A percentile compares a stretch with the other conserved stretches of the same genome.
These are phyloP conservation scores for Boletus subparvulus DNA, from an alignment of 768 basidiomycete species.

Conservation along the genomic window DNA sequence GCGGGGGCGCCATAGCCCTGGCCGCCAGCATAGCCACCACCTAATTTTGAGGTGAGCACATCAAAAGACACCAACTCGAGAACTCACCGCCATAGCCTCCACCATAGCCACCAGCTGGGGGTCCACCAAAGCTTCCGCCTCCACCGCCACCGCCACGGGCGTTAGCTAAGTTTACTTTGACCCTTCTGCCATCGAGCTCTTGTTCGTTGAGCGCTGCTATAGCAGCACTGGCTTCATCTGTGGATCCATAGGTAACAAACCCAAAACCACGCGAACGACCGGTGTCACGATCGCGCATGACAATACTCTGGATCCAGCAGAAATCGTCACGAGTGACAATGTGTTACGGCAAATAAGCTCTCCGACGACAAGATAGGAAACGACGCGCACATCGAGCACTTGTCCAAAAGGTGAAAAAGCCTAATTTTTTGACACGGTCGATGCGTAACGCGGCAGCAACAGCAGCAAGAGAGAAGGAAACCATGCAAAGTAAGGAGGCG, in stretches of 20 bases:
- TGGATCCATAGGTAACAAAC: slow-evolving; percentile 76
- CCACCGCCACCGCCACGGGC: slow-evolving; percentile 62
- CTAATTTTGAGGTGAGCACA: slow-evolving; percentile 21
- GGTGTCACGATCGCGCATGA: slow-evolving; percentile 98
- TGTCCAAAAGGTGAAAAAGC: slow-evolving; percentile 81
- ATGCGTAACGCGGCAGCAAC: slow-evolving; percentile 18
- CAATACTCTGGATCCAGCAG: slow-evolving; percentile 69
- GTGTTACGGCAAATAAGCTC: slow-evolving; percentile 20
- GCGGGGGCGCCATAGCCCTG: slow-evolving; percentile 19
- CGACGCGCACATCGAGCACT: slow-evolving; percentile 87
- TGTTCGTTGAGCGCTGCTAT: slow-evolving; percentile 80
- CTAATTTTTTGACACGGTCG: slow-evolving; percentile 42
- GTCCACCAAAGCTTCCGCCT: slow-evolving; percentile 20
- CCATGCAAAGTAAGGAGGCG: slow-evolving; percentile 29
- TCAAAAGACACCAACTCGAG: not conserved
- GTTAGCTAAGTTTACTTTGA: slow-evolving; percentile 86
- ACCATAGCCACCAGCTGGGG: slow-evolving; percentile 35
- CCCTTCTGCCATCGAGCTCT: slow-evolving; percentile 89
- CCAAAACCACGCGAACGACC: slow-evolving; percentile 97
- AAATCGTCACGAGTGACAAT: slow-evolving; percentile 31
- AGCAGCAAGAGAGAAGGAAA: slow-evolving; percentile 16
- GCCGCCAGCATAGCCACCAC: slow-evolving; percentile 31
- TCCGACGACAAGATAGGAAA: slow-evolving; percentile 26
- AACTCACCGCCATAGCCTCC: slow-evolving; percentile 29
- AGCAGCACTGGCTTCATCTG: slow-evolving; percentile 72